phyloP scores from a whole-genome alignment of 495 filamentous ascomycete species.

The Hypoxylon subgilvum region DNA sequence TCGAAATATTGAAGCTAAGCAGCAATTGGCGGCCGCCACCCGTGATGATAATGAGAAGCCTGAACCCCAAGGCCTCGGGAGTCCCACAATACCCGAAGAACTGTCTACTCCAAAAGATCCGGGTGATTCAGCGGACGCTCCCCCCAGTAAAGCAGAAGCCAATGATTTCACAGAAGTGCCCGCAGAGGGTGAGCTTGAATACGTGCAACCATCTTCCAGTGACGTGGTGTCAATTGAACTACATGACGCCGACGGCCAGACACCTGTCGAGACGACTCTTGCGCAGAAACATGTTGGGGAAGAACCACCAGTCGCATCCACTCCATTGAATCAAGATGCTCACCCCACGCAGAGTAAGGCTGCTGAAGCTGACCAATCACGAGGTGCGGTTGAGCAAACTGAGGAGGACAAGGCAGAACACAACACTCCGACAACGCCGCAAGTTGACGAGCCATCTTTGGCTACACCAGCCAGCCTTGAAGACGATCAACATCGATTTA shows the following conservation, averaged over 20 bases:
- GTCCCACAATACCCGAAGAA: neutral
- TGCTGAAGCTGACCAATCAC: neutral
- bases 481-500: constrained; percentile 7
- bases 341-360: neutral
- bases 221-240: constrained; percentile 4
- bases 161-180: neutral
- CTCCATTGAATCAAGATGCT: constrained; percentile 3
- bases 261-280: constrained; percentile 1
- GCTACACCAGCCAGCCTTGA: constrained; percentile 1
- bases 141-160: constrained; percentile 1
- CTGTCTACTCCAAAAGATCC: neutral
- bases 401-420: constrained; percentile 2
- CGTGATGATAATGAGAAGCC: neutral
- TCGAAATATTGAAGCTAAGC: constrained; percentile 8
- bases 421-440: neutral
- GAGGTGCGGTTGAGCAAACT: neutral
- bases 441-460: constrained; percentile 13
- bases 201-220: neutral
- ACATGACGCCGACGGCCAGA: neutral
- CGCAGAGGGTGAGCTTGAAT: neutral
- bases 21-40: neutral
- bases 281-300: neutral
- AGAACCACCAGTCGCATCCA: constrained; percentile 3
- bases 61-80: neutral
- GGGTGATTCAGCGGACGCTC: neutral